Evolutionary conservation across 352 stramenopile genomes (phyloP), one percentile per base, ranked within the genome.

Genomic region (Phytophthora pseudosyringae): DNA sequence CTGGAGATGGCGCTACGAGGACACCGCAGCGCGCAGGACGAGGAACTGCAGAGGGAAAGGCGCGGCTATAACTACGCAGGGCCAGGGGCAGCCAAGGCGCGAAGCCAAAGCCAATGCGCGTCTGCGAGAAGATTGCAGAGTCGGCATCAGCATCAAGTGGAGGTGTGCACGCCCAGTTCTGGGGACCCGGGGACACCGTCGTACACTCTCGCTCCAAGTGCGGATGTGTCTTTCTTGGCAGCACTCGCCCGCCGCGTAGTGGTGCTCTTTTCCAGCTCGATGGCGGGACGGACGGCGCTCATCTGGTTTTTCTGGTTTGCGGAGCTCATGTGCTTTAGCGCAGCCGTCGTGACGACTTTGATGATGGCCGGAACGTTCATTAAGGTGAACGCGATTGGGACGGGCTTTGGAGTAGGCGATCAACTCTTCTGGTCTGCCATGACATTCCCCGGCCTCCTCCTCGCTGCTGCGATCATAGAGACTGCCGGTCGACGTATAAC

Each of bases 241-340:
- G 81, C 69, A 21, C 69, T 86, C 10, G 40, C 66, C 5, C 80
- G 75, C 60, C 79, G 79, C 12, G 60, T 69, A 18, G 71, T 78
- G 15, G 66, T 81, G 54, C 73, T 89, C 7, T 78, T 79, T 51
- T 76, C 72, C 12, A 44, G 52, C 25, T 62, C 71, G 11, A 78
- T 88, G 41, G 59, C 73, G 28, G 7, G 43, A 9, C 74, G 75
- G 21, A 87, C 82, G 18, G 29, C 69, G 21, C 44, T 80, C 41
- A 77, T 88, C 50, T 89, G 80, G 78, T 40, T 76, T 40, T 63
- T 79, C 31, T 84, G 75, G 77, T 72, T 81, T 26, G 48, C 57
- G 8, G 28, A 71, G 32, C 38, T 62, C 1, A 54, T 44, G 13
- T 61, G 59, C 9, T 59, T 78, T 11, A 69, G 62, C 13, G 59